Percentiles rank a stretch among this genome's conserved stretches.
Conservation (phyloP, 495 filamentous ascomycete species). For the Penicillium pulvis region DNA sequence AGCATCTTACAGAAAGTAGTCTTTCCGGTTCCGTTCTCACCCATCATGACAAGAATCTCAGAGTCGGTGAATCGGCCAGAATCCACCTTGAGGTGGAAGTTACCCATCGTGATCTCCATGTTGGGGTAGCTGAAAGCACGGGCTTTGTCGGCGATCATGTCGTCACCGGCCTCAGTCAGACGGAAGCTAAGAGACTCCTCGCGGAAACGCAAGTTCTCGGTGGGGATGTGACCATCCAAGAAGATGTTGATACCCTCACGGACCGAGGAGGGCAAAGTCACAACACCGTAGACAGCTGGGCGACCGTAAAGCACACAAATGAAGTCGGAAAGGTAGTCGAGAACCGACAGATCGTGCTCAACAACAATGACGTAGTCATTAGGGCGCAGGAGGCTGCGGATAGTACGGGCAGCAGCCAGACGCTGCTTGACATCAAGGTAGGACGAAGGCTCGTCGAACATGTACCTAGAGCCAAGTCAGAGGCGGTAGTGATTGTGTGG, state of each 20-base stretch:
- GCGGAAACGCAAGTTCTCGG: constrained; percentile 97
- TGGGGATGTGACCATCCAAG: constrained; percentile 95
- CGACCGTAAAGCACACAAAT: constrained; percentile 95
- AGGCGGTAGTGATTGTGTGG: neutral
- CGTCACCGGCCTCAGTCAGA: constrained; percentile 87
- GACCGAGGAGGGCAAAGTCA: constrained; percentile 93
- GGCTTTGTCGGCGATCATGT: constrained; percentile 81
- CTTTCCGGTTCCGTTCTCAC: constrained; percentile 94
- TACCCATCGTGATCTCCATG: constrained; percentile 93
- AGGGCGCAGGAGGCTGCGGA: constrained; percentile 81
- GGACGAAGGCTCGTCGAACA: constrained; percentile 99
- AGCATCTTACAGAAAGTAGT: constrained; percentile 97
- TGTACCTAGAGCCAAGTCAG: constrained; percentile 63
- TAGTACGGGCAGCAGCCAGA: constrained; percentile 86
- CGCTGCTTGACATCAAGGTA: constrained; percentile 99
- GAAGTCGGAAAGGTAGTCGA: constrained; percentile 98
- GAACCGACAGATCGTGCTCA: constrained; percentile 96
- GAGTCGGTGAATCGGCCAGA: constrained; percentile 90
- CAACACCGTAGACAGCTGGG: constrained; percentile 95
- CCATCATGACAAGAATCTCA: constrained; percentile 99
- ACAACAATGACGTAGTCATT: constrained; percentile 98
- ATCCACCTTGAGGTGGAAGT: constrained; percentile 83
- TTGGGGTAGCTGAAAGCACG: constrained; percentile 83
- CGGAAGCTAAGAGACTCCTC: constrained; percentile 97
- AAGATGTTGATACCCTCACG: constrained; percentile 99